Evolutionary conservation across 2,329 filamentous ascomycete species (phyloP), one percentile per base, ranked within the genome.

Genomic region (Verticillium nonalfalfae): DNA sequence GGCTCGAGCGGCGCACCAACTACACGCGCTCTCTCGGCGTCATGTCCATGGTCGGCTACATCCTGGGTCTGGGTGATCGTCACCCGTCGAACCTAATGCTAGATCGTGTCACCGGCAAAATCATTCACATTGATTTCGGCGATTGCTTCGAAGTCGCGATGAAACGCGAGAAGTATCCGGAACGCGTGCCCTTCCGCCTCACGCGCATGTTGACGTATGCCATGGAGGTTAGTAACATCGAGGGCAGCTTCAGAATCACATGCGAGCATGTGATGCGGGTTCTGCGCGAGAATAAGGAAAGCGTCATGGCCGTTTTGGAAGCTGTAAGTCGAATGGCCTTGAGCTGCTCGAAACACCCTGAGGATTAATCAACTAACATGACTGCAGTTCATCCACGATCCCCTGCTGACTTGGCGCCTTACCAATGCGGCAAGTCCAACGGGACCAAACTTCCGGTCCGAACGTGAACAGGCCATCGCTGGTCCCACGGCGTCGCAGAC

Each of bases 31-130:
- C 94, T 1, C 82, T 99, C 1, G 95, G 92, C 68, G 95, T 99
- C 70, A 99, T 99, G 95, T 97, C 93, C n/a, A 99, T 99, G 93
- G 95, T 98, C n/a, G 95, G 95, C 65, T 99, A 99, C 75, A 98
- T 99, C 66, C 86, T 99, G 26, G 96, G 95, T 63, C 82, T 99
- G 14, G 95, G 95, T 60, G 95, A 99, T 78, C 89, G 96, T 57
- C 95, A 99, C 77, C 96, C 96, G 40, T 97, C 93, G 63, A 99
- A 99, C 75, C 79, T 99, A 70, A 96, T 99, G 90, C 88, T 99
- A 50, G 95, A 99, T 75, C 90, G 93, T 45, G 87, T 96, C 64
- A 98, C 94, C 1, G 95, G 95, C 72, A 97, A 96, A 79, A 95
- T 99, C 65, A 89, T 99, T 66, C 95, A 99, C 73, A 98, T 99